A percentile compares a stretch with the other conserved stretches of the same genome.
phyloP scores from a whole-genome alignment of 2,329 filamentous ascomycete species.

The Clarireedia homoeocarpa region DNA sequence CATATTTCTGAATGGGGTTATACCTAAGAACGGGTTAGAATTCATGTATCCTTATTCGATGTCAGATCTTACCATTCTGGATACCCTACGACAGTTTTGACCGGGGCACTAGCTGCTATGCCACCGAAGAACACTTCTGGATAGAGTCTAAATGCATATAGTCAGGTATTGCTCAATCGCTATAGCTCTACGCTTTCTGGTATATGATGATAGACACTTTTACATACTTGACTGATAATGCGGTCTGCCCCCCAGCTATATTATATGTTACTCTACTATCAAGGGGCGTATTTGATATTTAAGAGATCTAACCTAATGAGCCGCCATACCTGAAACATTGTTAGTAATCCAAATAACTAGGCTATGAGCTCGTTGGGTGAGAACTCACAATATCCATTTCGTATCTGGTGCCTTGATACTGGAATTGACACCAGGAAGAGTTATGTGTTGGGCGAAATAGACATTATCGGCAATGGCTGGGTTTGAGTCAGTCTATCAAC shows the following conservation, averaged over 20 bases:
- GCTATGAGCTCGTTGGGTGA: background rate
- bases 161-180: background rate
- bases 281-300: too few species aligned
- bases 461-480: slow-evolving; percentile 41
- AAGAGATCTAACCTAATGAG: background rate
- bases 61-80: slow-evolving; percentile 35
- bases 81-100: slow-evolving; percentile 36
- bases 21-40: slow-evolving; percentile 24
- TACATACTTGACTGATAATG: slow-evolving; percentile 34
- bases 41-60: background rate
- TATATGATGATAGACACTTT: too few species aligned
- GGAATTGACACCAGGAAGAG: slow-evolving; percentile 36
- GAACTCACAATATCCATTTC: slow-evolving; percentile 39
- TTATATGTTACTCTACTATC: slow-evolving; percentile 13
- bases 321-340: background rate
- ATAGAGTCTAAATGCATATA: slow-evolving; percentile 26
- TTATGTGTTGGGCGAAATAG: slow-evolving; percentile 42
- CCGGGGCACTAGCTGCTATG: slow-evolving; percentile 39
- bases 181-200: background rate
- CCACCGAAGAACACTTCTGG: slow-evolving; percentile 39
- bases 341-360: background rate
- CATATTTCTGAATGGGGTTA: slow-evolving; percentile 40
- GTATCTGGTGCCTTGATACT: slow-evolving; percentile 37
- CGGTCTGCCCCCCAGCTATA: slow-evolving; percentile 36
- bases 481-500: background rate